Base-by-base conservation (phyloP, 148 eudicot genomes). In the Amaranthus hypochondriacus region DNA sequence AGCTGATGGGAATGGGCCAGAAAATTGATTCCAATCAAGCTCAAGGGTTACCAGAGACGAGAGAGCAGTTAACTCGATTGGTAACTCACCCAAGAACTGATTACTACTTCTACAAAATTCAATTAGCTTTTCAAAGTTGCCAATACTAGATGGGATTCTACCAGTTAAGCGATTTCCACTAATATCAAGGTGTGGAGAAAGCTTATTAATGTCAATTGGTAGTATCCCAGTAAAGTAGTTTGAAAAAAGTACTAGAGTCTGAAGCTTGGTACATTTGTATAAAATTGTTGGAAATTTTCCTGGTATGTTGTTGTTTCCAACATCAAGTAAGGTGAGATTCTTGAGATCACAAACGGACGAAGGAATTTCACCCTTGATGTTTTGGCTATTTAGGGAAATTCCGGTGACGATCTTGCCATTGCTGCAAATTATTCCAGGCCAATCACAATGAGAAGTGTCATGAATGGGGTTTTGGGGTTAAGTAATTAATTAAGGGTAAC, bases 151-250 rank as follows among this genome's bases (percentile, higher is more conserved):
- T 0, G 98, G 96, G 9, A 93, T 80, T 49, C 84, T 79, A 9
- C 90, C 92, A 62, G 81, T 80, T 81, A 93, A 89, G 68, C 84
- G 89, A 66, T 90, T 90, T 1, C 60, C 82, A 7, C 83, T 78
- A 59, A 93, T 72, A 47, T 90, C 81, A 56, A 93, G 77, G 64
- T 67, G 58, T 28, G 70, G n/a, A 12, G 87, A 74, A 47, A 90
- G 81, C 52, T 80, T 75, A 76, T 83, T 62, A 4, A 90, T 70
- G 49, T 85, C 86, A 56, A 70, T 77, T 8, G 98, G 98, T 51
- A 93, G 56, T 2, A 74, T 28, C 13, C 98, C 96, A 14, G 76
- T 80, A 57, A 90, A 81, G 44, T 18, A n/a, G 76, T 90, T 90
- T 47, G 75, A 80, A 2, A 89, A 83, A 21, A 93, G 79, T 76